Evolutionary conservation across 495 filamentous ascomycete species (phyloP).

Genomic region (Penicillium taxi): DNA sequence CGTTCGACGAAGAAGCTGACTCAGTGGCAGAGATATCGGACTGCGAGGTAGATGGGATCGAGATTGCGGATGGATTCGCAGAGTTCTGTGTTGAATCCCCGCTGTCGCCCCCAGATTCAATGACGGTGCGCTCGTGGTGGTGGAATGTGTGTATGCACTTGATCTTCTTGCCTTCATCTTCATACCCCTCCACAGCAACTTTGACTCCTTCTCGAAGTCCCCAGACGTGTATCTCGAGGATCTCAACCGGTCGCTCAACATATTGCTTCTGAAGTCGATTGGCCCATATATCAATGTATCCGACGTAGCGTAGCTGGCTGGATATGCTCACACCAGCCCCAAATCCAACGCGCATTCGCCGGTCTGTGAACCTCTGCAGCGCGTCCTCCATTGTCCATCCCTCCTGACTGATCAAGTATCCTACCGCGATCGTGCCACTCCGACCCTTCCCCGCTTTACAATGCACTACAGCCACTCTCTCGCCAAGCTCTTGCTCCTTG

Average conservation of each 20-base stretch:
- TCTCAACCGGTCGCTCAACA: constrained; percentile 73
- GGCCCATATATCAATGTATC: constrained; percentile 86
- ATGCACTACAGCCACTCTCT: constrained; percentile 81
- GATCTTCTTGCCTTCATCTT: constrained; percentile 80
- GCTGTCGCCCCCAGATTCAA: constrained; percentile 39
- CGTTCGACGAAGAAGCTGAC: constrained; percentile 6
- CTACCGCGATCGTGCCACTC: constrained; percentile 79
- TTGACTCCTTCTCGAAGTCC: constrained; percentile 83
- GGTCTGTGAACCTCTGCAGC: constrained; percentile 71
- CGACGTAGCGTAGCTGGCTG: constrained; percentile 78
- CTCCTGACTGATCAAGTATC: constrained; percentile 83
- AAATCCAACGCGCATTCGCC: constrained; percentile 82
- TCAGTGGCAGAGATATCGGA: constrained; percentile 10
- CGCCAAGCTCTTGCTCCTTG: constrained; percentile 20
- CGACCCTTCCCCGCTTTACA: constrained; percentile 96
- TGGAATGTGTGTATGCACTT: constrained; percentile 76
- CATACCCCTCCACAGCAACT: constrained; percentile 75
- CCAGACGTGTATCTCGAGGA: constrained; percentile 85
- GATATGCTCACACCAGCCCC: constrained; percentile 89
- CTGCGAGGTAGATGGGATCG: constrained; percentile 10
- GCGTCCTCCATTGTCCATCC: constrained; percentile 78
- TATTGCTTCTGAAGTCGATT: constrained; percentile 64
- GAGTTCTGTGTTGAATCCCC: not conserved
- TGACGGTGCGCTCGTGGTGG: constrained; percentile 61
- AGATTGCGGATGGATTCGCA: constrained; percentile 4